A percentile compares a stretch with the other conserved stretches of the same genome.
Evolutionary conservation across 768 basidiomycete species (phyloP).

Genomic region (Aureoboletus auriporus): DNA sequence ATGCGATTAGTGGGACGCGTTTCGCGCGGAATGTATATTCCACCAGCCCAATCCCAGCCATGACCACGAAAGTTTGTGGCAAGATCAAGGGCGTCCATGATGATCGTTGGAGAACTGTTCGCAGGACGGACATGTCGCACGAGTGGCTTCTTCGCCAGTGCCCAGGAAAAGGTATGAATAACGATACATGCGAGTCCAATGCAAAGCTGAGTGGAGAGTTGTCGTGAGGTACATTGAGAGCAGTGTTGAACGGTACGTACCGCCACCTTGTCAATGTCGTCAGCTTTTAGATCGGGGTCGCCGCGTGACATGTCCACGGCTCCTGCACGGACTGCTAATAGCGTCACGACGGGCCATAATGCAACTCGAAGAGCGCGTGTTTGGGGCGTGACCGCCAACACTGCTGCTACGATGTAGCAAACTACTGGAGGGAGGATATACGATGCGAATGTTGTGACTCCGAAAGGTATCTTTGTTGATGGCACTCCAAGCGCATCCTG

Average conservation of each 20-base stretch:
- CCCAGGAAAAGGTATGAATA: conserved; percentile 11
- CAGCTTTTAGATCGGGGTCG: neutral
- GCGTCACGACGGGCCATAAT: conserved; percentile 43
- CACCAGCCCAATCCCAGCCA: too few species aligned
- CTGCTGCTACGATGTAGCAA: conserved; percentile 44
- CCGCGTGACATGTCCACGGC: conserved; percentile 5
- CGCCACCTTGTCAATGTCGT: conserved; percentile 10
- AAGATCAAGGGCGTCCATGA: conserved; percentile 46
- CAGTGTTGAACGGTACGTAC: conserved; percentile 1
- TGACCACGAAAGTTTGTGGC: too few species aligned
- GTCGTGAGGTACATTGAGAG: neutral
- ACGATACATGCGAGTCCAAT: conserved; percentile 6
- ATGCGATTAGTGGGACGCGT: too few species aligned
- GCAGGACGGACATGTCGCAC: conserved; percentile 6
- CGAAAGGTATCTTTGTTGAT: too few species aligned
- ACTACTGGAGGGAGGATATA: conserved; percentile 34
- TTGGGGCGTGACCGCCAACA: conserved; percentile 43
- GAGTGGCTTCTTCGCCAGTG: conserved; percentile 8
- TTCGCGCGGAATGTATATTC: too few species aligned
- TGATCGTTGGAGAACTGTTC: neutral
- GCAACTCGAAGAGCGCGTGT: conserved; percentile 43
- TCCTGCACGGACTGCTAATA: conserved; percentile 38
- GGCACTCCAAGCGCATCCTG: too few species aligned
- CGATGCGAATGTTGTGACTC: too few species aligned
- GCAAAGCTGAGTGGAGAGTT: neutral